Percentiles rank a stretch among this genome's conserved stretches.
Conservation (phyloP, 768 basidiomycete genomes). For the Leccinum longicurvipes region DNA sequence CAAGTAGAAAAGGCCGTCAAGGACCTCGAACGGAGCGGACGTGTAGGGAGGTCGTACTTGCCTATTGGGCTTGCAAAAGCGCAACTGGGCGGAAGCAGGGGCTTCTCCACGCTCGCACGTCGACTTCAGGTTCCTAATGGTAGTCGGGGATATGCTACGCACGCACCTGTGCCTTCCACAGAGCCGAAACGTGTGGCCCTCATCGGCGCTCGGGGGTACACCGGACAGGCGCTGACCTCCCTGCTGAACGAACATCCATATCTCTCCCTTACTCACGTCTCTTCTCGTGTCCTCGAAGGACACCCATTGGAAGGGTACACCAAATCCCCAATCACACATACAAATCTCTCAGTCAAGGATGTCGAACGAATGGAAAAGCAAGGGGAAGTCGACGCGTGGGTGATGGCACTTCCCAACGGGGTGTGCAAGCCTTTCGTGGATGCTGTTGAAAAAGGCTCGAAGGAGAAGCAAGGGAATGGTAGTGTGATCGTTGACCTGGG, state of each 20-base stretch:
- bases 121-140: constrained; percentile 38
- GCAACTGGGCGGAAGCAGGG: constrained; percentile 21
- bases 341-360: constrained; percentile 73
- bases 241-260: constrained; percentile 88
- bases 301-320: constrained; percentile 75
- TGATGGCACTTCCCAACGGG: constrained; percentile 99
- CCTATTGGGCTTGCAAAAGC: constrained; percentile 40
- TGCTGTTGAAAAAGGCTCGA: constrained; percentile 77
- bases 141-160: constrained; percentile 78
- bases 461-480: constrained; percentile 40
- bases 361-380: constrained; percentile 87
- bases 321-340: constrained; percentile 70
- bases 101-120: constrained; percentile 27
- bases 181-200: constrained; percentile 88
- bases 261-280: constrained; percentile 90
- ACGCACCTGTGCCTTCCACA: constrained; percentile 43
- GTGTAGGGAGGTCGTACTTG: constrained; percentile 86
- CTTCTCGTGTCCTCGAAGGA: constrained; percentile 91
- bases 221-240: constrained; percentile 86
- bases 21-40: constrained; percentile 67
- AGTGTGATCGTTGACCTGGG: constrained; percentile 90
- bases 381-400: constrained; percentile 94
- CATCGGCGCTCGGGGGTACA: constrained; percentile 95
- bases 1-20: constrained; percentile 89
- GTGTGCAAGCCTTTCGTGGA: constrained; percentile 96